Base-by-base conservation (phyloP, 140 eudicot species). In the Oenanthe javanica region DNA sequence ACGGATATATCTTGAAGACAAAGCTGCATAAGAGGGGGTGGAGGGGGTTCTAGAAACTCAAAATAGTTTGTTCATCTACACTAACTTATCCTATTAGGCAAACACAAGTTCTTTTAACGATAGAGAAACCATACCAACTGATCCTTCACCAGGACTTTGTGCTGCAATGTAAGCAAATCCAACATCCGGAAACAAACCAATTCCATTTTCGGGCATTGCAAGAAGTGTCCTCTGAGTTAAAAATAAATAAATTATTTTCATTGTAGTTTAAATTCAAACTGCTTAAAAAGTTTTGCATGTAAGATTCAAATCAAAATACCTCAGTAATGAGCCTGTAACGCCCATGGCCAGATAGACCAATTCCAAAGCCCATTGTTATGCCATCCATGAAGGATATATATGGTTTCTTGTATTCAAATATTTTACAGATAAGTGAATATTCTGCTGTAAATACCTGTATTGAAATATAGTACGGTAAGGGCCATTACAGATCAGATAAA, bases 141-240 rank as follows among this genome's bases (percentile, higher is more conserved):
- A 86, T 77, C 98, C 97, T 88, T 89, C 98, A 81, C 97, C 98
- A 38, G 97, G 98, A 84, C 88, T 90, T 85, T 90, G 88, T 81
- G 97, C 96, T 47, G 98, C 97, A 71, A 94, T 94, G 83, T 90
- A 90, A 63, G 98, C 85, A 84, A 94, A 94, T 27, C 98, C 98
- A 75, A 94, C 95, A 88, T 94, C 98, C 9, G 98, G 98, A 76
- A 94, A 94, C 85, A 94, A 89, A 76, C 98, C 98, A 89, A 94
- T 94, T 67, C 97, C 98, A 83, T 94, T 94, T 82, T 94, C 98
- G 49, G 98, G 98, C 98, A 94, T 94, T 73, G 96, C 97, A 85
- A 94, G 98, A 82, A 94, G 91, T 75, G 97, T 94, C 86, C 90
- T 90, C 98, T n/a, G n/a, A n/a, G n/a, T n/a, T n/a, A n/a, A n/a